A percentile compares a stretch with the other conserved stretches of the same genome.
Evolutionary conservation across 2,329 filamentous ascomycete genomes (phyloP).

Genomic region (Epichloe amarillans): DNA sequence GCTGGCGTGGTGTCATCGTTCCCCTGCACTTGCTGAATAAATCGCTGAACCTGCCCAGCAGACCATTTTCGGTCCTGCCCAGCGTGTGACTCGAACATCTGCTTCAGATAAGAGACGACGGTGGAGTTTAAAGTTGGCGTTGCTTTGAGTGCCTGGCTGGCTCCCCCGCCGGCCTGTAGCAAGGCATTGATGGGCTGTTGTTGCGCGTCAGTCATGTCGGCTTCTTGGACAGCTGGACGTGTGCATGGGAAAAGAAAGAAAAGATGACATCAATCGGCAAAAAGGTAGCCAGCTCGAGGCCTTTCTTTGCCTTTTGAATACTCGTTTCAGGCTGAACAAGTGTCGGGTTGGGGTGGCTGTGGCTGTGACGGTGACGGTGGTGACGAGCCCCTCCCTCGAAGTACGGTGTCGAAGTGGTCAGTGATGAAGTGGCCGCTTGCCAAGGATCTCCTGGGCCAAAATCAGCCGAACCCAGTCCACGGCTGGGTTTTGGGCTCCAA

Average conservation of each 20-base stretch:
- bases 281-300: background rate
- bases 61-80: constrained; percentile 31
- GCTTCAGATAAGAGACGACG: constrained; percentile 29
- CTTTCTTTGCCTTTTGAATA: background rate
- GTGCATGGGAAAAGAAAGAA: background rate
- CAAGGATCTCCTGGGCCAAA: background rate
- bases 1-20: constrained; percentile 20
- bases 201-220: constrained; percentile 1
- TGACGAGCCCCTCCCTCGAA: background rate
- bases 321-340: background rate
- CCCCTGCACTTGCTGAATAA: constrained; percentile 33
- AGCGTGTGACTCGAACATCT: constrained; percentile 32
- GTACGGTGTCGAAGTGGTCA: background rate
- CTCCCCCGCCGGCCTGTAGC: constrained; percentile 35
- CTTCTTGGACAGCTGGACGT: background rate
- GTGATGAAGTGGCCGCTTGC: background rate
- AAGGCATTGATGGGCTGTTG: constrained; percentile 12
- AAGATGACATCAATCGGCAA: background rate
- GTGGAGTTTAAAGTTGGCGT: constrained; percentile 28
- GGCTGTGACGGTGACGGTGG: background rate
- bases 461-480: too few relatives aligned
- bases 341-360: background rate
- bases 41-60: constrained; percentile 29
- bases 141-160: constrained; percentile 26
- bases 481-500: too few relatives aligned